Base-by-base conservation (phyloP, 176 grass and related monocot genomes). In the Eragrostis curvula region DNA sequence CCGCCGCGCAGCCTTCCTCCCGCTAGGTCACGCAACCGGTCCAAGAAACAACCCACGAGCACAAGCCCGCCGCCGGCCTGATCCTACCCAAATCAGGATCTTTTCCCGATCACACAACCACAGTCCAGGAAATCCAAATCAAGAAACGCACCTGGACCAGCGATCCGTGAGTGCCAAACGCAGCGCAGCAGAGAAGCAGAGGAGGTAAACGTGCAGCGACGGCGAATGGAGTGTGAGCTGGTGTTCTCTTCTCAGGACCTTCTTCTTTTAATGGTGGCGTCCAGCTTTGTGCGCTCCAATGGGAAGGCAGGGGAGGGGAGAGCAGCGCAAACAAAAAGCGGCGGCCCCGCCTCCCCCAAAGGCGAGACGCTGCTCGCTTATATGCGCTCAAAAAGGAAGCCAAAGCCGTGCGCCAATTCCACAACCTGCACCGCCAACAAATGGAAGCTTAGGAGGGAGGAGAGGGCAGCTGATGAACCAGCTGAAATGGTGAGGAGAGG, bases 231-330 rank as follows among this genome's bases (percentile, higher is more conserved):
- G 65, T 57, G 78, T 44, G 65, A 81, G 63, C n/a, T 77, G 63
- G 52, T 76, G 87, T 28, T 67, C 32, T 85, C 76, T 42, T 10
- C 39, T 49, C 49, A 36, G 32, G 32, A 36, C 32, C 32, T 36
- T 45, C 64, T 67, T 49, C 51, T 92, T 90, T 90, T 89, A 94
- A 91, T 83, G 92, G 89, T 90, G 75, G 63, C 83, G 81, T 64
- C 81, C 80, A 83, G 86, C 89, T 89, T 89, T 87, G 92, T 52
- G 73, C 82, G 78, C 86, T 83, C 92, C 92, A 94, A 87, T 89
- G 80, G 61, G 85, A 86, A 81, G 89, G 56, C 68, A 82, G 68
- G 45, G 46, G 44, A 71, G 43, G 81, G 56, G 49, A 69, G 65
- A 40, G 65, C 48, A 69, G 78, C 78, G 65, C 78, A 70, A 81